These are phyloP conservation scores for Calcarisporium arbuscula DNA, from an alignment of 2,329 filamentous ascomycete species.

Conservation along the genomic window DNA sequence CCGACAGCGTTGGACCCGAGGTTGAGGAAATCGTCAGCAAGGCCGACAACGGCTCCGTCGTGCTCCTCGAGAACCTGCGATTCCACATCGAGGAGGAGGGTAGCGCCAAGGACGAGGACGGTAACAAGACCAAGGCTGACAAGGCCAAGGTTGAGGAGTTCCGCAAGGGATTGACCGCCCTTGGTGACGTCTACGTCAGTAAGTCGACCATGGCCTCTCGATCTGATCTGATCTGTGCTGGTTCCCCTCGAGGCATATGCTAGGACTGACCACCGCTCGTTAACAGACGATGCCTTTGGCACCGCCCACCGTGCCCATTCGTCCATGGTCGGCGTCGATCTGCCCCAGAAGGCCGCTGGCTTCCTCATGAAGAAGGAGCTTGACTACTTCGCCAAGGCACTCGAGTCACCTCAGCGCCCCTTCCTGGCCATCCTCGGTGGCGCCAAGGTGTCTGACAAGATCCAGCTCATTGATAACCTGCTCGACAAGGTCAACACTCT, in stretches of 20 bases:
- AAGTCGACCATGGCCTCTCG: conserved; percentile 31
- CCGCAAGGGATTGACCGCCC: conserved; percentile 86
- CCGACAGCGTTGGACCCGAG: conserved; percentile 84
- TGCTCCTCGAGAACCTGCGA: conserved; percentile 94
- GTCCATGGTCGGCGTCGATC: conserved; percentile 95
- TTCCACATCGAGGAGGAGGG: conserved; percentile 99
- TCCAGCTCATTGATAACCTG: conserved; percentile 98
- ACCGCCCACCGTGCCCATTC: conserved; percentile 98
- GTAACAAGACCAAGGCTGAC: conserved; percentile 97
- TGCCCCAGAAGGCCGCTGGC: conserved; percentile 93
- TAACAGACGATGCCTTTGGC: conserved; percentile 96
- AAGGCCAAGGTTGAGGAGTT: conserved; percentile 89
- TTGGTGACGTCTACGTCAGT: conserved; percentile 97
- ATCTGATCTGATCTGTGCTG: too few relatives aligned
- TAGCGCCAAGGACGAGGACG: conserved; percentile 84
- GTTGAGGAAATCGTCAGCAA: conserved; percentile 85
- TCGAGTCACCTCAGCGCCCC: conserved; percentile 86
- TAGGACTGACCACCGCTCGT: too few relatives aligned
- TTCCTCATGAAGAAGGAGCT: conserved; percentile 99
- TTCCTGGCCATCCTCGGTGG: conserved; percentile 98
- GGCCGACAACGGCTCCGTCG: conserved; percentile 72
- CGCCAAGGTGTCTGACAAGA: conserved; percentile 99
- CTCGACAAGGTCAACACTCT: conserved; percentile 96
- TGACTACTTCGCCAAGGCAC: conserved; percentile 96
- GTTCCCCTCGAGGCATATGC: too few relatives aligned